Evolutionary conservation across 306 rosid species (phyloP).

Genomic region (Rubus idaeus): DNA sequence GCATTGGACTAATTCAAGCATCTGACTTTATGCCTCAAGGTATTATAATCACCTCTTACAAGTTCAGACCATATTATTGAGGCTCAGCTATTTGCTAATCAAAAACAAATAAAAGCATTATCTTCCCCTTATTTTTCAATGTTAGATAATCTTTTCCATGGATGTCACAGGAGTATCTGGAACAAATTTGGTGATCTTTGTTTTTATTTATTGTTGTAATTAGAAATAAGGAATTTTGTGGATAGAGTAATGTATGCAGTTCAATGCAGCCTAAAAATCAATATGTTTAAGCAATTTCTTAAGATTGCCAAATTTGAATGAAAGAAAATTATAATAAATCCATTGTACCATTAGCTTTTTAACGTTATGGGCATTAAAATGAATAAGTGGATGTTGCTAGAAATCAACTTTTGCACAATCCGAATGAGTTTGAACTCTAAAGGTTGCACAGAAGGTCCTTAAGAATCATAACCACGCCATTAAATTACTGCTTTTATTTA

Average conservation of each 20-base stretch:
- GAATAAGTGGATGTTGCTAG: background rate
- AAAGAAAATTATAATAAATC: background rate
- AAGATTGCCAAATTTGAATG: background rate
- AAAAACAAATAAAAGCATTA: background rate
- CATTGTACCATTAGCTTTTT: slow-evolving; percentile 3
- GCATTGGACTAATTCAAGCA: slow-evolving; percentile 12
- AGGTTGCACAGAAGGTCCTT: background rate
- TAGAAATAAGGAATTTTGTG: background rate
- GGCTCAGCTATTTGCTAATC: background rate
- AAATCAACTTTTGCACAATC: background rate
- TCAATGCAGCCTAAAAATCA: background rate
- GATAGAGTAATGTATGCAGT: background rate
- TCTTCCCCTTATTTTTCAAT: background rate
- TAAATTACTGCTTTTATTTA: background rate
- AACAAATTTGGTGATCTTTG: background rate
- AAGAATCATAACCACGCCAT: background rate
- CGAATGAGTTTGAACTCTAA: background rate
- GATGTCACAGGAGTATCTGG: slow-evolving; percentile 1
- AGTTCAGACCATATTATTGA: background rate
- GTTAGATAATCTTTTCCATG: background rate
- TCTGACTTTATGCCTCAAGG: slow-evolving; percentile 16
- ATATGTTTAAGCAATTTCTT: background rate
- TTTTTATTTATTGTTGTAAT: background rate
- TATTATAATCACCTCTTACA: background rate
- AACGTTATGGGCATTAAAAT: background rate